Evolutionary conservation across 73 alveolate genomes (phyloP), one percentile per base, ranked within the genome.

Genomic region (Tetrahymena thermophila): DNA sequence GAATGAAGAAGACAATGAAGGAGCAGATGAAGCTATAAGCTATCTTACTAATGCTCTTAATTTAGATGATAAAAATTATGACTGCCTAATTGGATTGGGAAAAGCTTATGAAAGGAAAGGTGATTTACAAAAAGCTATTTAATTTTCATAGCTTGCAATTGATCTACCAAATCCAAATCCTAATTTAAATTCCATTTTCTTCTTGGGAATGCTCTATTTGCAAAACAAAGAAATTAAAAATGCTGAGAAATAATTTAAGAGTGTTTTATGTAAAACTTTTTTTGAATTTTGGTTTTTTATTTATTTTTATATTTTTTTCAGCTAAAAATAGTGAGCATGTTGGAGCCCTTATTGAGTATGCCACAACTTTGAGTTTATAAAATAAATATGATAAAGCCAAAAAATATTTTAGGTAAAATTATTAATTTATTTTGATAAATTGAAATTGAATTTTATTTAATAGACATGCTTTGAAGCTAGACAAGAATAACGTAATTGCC

Each of bases 311-410:
- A 19, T 85, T 85, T 38, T 23, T 28, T 35, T 23, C 1, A 85
- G 94, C 56, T 23, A 85, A 85, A 50, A 89, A 98, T 57, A 93
- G 96, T 55, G 98, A 97, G 35, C 99, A 98, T 58, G 97, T 98
- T 25, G 98, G 97, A 10, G 99, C 99, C 19, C 95, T 97, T 28
- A 95, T 98, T 56, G 99, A 98, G 95, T 94, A 98, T 43, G 99
- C 99, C 25, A 97, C 99, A 1, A 94, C 97, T 34, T 84, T 97
- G 85, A 98, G 95, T 23, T 56, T 95, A 13, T 56, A 95, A 95
- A 94, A 94, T 89, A 95, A 95, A 42, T 95, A 50, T 44, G 97
- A 96, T 44, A 98, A 98, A 96, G 99, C 99, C 7, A 97, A 97
- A 21, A 98, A 98, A 93, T 98, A 98, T 96, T 96, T 97, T 85